Conservation (phyloP, 441 rosid species). For the Brassica balearica region DNA sequence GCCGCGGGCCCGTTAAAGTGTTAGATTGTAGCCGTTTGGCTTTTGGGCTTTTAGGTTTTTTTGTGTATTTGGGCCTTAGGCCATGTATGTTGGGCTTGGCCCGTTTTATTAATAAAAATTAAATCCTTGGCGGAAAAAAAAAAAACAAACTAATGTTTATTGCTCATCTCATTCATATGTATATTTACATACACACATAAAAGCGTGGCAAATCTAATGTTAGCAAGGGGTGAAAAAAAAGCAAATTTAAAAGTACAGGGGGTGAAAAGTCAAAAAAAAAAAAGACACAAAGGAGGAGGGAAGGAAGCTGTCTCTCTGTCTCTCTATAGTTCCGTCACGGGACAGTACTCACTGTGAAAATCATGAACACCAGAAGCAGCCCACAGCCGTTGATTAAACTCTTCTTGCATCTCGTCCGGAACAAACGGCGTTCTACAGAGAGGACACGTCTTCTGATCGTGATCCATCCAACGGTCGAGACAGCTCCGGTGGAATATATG, state of each 20-base stretch:
- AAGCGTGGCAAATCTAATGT: conserved; percentile 43
- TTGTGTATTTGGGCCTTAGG: background rate
- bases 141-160: conserved; percentile 13
- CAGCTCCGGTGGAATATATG: conserved; percentile 84
- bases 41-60: too few species aligned
- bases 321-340: conserved; percentile 39
- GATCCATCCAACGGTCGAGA: conserved; percentile 93
- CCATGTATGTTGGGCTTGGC: too few species aligned
- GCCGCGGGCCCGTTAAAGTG: too few species aligned
- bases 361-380: conserved; percentile 79
- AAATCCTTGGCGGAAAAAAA: background rate
- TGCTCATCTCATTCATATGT: conserved; percentile 38
- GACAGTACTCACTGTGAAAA: conserved; percentile 60
- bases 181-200: conserved; percentile 18
- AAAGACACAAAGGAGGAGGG: conserved; percentile 12
- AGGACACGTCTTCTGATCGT: conserved; percentile 89
- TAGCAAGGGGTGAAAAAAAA: conserved; percentile 16
- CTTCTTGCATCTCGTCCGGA: conserved; percentile 78
- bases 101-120: too few species aligned
- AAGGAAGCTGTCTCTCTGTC: background rate
- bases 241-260: conserved; percentile 31
- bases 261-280: conserved; percentile 16
- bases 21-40: too few species aligned
- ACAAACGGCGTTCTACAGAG: conserved; percentile 79
- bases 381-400: conserved; percentile 76